phyloP scores from a whole-genome alignment of 371 early-diverging fungal genomes.

The Lichtheimia ornata region DNA sequence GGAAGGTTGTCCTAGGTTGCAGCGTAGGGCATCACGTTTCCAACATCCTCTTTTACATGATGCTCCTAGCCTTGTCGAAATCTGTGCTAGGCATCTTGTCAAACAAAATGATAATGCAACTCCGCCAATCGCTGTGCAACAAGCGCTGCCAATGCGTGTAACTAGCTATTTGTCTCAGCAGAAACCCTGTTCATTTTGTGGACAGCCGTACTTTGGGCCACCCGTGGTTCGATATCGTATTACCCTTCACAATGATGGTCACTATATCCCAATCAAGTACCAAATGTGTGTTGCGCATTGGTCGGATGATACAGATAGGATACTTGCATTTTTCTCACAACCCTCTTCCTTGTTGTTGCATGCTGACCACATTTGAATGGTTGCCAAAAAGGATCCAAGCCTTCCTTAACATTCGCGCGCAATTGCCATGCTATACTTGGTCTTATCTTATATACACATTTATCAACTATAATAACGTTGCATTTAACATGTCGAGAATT shows the following conservation, averaged over 20 bases:
- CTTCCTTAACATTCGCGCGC: too few relatives aligned
- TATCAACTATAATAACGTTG: too few relatives aligned
- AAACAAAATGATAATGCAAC: neutral
- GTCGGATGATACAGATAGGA: slow-evolving; percentile 23
- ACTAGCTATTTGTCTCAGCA: slow-evolving; percentile 59
- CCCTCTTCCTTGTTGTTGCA: neutral
- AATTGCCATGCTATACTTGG: too few relatives aligned
- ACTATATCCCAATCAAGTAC: slow-evolving; percentile 20
- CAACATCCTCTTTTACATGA: slow-evolving; percentile 10
- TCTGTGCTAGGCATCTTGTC: slow-evolving; percentile 17
- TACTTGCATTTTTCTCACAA: slow-evolving; percentile 14
- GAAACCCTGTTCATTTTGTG: slow-evolving; percentile 76
- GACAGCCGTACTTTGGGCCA: slow-evolving; percentile 76
- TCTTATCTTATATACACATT: too few relatives aligned
- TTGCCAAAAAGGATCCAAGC: too few relatives aligned
- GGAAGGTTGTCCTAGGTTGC: slow-evolving; percentile 14
- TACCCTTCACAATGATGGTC: slow-evolving; percentile 46
- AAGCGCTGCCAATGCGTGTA: slow-evolving; percentile 8
- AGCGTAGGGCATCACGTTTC: slow-evolving; percentile 4
- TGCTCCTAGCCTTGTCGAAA: slow-evolving; percentile 23
- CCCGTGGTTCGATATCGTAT: slow-evolving; percentile 57
- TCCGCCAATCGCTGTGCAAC: neutral
- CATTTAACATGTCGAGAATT: too few relatives aligned
- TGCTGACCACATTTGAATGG: too few relatives aligned
- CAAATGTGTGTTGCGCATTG: slow-evolving; percentile 29